Evolutionary conservation across 768 basidiomycete genomes (phyloP).

Genomic region (Kondoa subrosea): DNA sequence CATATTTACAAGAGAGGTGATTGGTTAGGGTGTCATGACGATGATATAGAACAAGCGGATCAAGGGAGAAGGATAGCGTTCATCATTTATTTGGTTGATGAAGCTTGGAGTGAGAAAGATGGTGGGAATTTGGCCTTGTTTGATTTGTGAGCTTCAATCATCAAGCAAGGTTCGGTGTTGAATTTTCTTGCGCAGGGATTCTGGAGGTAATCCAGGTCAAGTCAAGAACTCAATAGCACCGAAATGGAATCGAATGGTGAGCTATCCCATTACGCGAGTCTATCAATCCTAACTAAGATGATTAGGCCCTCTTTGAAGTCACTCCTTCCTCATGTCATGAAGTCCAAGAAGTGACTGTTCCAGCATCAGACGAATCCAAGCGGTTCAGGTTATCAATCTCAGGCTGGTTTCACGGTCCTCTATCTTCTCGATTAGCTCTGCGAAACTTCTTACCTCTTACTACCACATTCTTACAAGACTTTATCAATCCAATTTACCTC

Average conservation of each 20-base stretch:
- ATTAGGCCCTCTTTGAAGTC: slow-evolving; percentile 13
- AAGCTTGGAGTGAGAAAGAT: slow-evolving; percentile 8
- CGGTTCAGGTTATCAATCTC: slow-evolving; percentile 14
- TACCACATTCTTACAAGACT: neutral
- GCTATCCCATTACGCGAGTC: neutral
- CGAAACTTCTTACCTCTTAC: neutral
- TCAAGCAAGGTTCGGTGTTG: neutral
- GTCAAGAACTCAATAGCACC: neutral
- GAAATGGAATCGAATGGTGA: neutral
- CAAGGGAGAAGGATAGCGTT: slow-evolving; percentile 15
- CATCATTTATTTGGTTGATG: slow-evolving; percentile 16
- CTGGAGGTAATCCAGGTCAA: slow-evolving; percentile 8
- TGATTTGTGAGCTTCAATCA: neutral
- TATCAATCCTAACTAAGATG: neutral
- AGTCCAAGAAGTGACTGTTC: slow-evolving; percentile 6
- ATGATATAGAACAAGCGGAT: slow-evolving; percentile 6
- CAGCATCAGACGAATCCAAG: neutral
- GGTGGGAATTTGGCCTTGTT: slow-evolving; percentile 13
- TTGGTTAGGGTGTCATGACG: slow-evolving; percentile 11
- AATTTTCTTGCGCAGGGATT: slow-evolving; percentile 1
- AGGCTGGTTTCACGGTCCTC: slow-evolving; percentile 16
- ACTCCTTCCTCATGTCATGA: slow-evolving; percentile 14
- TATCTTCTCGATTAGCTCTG: slow-evolving; percentile 2
- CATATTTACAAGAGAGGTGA: slow-evolving; percentile 15
- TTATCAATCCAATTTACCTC: slow-evolving; percentile 7